Base-by-base conservation (phyloP, 2,329 filamentous ascomycete species). In the Hawksworthiomyces lignivorus region DNA sequence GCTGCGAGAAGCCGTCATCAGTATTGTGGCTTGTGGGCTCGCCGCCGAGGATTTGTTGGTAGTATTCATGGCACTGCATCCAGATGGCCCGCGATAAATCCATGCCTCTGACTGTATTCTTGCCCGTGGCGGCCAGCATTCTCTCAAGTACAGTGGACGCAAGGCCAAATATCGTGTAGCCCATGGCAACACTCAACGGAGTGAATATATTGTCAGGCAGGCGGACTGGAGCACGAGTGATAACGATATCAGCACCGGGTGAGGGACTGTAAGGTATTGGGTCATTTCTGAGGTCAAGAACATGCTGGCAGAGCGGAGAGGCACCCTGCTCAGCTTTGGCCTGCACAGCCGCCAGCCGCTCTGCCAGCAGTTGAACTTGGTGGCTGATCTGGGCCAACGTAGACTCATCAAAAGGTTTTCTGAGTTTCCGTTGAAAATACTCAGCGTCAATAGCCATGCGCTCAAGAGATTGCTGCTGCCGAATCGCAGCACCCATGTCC, bases 401-500 rank as follows among this genome's bases (percentile, higher is more conserved):
- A 19, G 19, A n/a, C n/a, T n/a, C n/a, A n/a, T n/a, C n/a, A n/a
- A n/a, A n/a, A n/a, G n/a, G n/a, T n/a, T n/a, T n/a, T n/a, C n/a
- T n/a, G n/a, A n/a, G n/a, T n/a, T n/a, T n/a, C n/a, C 18, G 6
- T 24, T 26, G 7, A 22, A 22, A 14, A 15, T 27, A 37, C 35
- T 45, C 27, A 26, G 27, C 37, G 31, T 36, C 39, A 11, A 39
- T 22, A 5, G 15, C 4, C 8, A 38, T 11, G 10, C 20, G 30
- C 20, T 44, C 41, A 5, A 41, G 30, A n/a, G 15, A 22, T 20
- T 31, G 20, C 26, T 41, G 45, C 30, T 44, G 45, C 10, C 27
- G 31, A 5, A 41, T n/a, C 17, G 24, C 27, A 30, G 18, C 7
- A 8, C 10, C n/a, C 26, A 33, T 22, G 22, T 29, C 6, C 10